phyloP scores from a whole-genome alignment of 805 yeast genomes.

The Metschnikowia corniflorae region DNA sequence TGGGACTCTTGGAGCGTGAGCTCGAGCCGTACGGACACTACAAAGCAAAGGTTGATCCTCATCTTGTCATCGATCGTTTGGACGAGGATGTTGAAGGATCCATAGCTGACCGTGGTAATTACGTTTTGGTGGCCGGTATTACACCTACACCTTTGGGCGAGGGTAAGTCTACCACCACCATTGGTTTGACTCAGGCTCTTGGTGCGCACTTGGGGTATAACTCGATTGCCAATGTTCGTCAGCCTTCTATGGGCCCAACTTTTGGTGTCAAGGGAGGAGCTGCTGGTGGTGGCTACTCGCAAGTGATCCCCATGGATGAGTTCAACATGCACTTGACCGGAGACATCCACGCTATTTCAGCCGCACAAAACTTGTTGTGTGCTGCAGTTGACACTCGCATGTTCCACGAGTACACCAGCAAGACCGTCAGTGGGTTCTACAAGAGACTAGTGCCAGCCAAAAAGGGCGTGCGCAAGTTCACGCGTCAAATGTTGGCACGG shows the following conservation, averaged over 20 bases:
- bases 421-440: slow-evolving; percentile 70
- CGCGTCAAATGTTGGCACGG: slow-evolving; percentile 75
- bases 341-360: slow-evolving; percentile 93
- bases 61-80: slow-evolving; percentile 38
- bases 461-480: slow-evolving; percentile 75
- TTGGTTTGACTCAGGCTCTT: slow-evolving; percentile 94
- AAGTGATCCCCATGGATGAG: slow-evolving; percentile 98
- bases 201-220: slow-evolving; percentile 84
- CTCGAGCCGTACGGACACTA: slow-evolving; percentile 84
- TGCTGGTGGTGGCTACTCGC: slow-evolving; percentile 98
- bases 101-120: slow-evolving; percentile 68
- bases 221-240: slow-evolving; percentile 92
- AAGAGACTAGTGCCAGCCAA: slow-evolving; percentile 83
- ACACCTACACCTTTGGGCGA: slow-evolving; percentile 98
- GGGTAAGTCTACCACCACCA: slow-evolving; percentile 95
- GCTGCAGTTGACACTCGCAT: slow-evolving; percentile 97
- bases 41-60: slow-evolving; percentile 79
- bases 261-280: slow-evolving; percentile 99
- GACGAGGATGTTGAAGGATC: slow-evolving; percentile 66
- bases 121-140: slow-evolving; percentile 91
- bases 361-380: slow-evolving; percentile 89
- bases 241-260: slow-evolving; percentile 98
- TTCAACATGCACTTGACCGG: slow-evolving; percentile 97
- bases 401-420: slow-evolving; percentile 90
- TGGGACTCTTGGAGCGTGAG: slow-evolving; percentile 76